phyloP scores from a whole-genome alignment of 345 rosid genomes.

The Diplotaxis tenuifolia region DNA sequence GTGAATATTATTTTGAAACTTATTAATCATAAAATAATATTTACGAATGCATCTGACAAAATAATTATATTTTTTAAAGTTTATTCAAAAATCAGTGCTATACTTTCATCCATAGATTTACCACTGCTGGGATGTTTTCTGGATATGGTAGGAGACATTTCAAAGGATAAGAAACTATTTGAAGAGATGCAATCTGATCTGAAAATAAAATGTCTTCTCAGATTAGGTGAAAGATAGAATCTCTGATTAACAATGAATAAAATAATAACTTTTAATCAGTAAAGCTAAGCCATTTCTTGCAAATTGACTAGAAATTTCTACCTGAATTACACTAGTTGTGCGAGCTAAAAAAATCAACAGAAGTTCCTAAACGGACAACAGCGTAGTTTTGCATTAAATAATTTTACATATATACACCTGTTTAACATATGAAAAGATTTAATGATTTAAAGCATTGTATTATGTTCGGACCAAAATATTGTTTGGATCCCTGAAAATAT shows the following conservation, averaged over 20 bases:
- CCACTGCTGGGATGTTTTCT: not conserved
- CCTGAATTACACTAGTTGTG: constrained; percentile 1
- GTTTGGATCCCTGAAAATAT: not conserved
- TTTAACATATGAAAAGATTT: not conserved
- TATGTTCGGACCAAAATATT: not conserved
- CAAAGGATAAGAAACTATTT: not conserved
- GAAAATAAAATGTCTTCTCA: not conserved
- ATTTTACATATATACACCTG: not conserved
- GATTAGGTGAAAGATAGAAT: not conserved
- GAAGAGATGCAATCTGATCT: not conserved
- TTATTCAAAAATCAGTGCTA: not conserved
- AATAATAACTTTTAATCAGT: not conserved
- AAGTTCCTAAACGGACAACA: not conserved
- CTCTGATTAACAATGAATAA: not conserved
- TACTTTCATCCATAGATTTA: not conserved
- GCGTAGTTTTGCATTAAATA: not conserved
- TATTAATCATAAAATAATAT: not conserved
- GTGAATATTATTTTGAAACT: not conserved
- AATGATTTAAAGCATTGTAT: not conserved
- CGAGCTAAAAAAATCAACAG: not conserved
- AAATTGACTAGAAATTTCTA: not conserved
- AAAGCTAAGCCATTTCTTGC: not conserved
- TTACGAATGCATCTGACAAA: not conserved
- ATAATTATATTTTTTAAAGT: not conserved
- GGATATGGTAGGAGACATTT: not conserved